phyloP scores from a whole-genome alignment of 768 basidiomycete genomes.

The Infundibulicybe gibba region DNA sequence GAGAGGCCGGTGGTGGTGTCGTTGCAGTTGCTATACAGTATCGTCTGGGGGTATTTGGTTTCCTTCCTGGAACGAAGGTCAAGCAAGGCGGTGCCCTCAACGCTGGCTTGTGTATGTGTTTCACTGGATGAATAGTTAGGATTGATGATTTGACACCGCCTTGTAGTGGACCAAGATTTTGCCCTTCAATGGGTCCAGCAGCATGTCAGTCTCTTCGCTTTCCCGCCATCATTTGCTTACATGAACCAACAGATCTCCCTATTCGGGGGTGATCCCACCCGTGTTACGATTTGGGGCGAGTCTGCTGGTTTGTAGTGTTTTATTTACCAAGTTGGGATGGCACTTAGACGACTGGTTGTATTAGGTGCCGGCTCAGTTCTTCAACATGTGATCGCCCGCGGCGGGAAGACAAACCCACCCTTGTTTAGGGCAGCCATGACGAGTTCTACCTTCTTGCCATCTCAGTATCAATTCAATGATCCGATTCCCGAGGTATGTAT shows the following conservation, averaged over 20 bases:
- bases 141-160: slow-evolving; percentile 7
- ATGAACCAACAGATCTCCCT: slow-evolving; percentile 31
- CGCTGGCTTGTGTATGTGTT: slow-evolving; percentile 39
- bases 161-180: slow-evolving; percentile 38
- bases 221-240: background rate
- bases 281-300: slow-evolving; percentile 53
- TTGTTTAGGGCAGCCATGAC: slow-evolving; percentile 41
- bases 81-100: slow-evolving; percentile 41
- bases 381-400: slow-evolving; percentile 44
- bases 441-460: slow-evolving; percentile 41
- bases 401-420: slow-evolving; percentile 39
- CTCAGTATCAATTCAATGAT: slow-evolving; percentile 42
- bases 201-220: slow-evolving; percentile 22
- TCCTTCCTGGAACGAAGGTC: slow-evolving; percentile 39
- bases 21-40: slow-evolving; percentile 39
- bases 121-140: background rate
- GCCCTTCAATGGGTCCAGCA: slow-evolving; percentile 42
- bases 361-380: slow-evolving; percentile 46
- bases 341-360: background rate
- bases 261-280: slow-evolving; percentile 55
- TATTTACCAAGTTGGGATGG: background rate
- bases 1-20: slow-evolving; percentile 26
- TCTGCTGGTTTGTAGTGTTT: slow-evolving; percentile 36
- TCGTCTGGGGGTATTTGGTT: slow-evolving; percentile 42
- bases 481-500: slow-evolving; percentile 31